Conservation (phyloP, 371 early-diverging fungal species). For the Actinomucor elegans region DNA sequence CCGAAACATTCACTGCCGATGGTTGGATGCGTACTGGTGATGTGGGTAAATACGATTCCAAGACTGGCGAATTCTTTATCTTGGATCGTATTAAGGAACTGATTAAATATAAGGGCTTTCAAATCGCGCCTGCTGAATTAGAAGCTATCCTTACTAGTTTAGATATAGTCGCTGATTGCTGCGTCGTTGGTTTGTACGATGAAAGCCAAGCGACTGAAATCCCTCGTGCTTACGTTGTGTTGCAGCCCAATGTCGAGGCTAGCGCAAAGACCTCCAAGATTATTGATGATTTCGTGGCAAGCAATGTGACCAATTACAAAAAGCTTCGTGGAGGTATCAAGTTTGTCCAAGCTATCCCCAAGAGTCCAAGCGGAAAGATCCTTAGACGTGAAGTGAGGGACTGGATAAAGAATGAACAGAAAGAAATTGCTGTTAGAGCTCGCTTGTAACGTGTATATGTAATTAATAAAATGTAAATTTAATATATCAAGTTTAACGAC, state of each 20-base stretch:
- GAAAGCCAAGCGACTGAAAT: conserved; percentile 68
- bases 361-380: conserved; percentile 82
- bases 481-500: too few relatives aligned
- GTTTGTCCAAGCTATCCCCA: conserved; percentile 72
- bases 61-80: conserved; percentile 51
- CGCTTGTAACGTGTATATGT: conserved; percentile 9
- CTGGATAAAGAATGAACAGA: conserved; percentile 35
- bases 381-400: conserved; percentile 56
- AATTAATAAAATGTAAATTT: background rate
- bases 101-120: conserved; percentile 75
- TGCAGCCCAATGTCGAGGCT: conserved; percentile 28
- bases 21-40: conserved; percentile 89
- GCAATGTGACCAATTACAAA: conserved; percentile 73
- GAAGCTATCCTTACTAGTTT: conserved; percentile 74
- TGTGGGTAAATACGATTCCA: conserved; percentile 61
- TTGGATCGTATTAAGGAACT: conserved; percentile 77
- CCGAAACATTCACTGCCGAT: conserved; percentile 58
- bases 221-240: conserved; percentile 76
- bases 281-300: conserved; percentile 51
- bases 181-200: conserved; percentile 65
- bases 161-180: conserved; percentile 71
- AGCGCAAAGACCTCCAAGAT: conserved; percentile 25
- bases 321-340: conserved; percentile 79
- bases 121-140: conserved; percentile 49
- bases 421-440: background rate